A percentile compares a stretch with the other conserved stretches of the same genome.
These are phyloP conservation scores for Pseudogymnoascus sp. DNA, from an alignment of 2,329 filamentous ascomycete genomes.

Conservation along the genomic window DNA sequence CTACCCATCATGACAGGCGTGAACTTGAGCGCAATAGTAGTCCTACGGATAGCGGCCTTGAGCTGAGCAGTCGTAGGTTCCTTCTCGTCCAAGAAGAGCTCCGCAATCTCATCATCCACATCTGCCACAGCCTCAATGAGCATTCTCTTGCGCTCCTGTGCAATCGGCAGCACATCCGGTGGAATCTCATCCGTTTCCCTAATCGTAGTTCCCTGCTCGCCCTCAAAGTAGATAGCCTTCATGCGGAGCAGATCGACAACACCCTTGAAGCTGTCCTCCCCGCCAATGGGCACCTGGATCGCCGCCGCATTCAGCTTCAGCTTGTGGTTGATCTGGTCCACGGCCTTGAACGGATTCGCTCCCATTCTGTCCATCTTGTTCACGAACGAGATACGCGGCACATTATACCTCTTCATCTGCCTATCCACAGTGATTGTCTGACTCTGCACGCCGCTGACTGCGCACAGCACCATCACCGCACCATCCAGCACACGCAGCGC, in stretches of 20 bases:
- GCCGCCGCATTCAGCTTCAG: conserved; percentile 88
- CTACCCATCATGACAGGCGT: conserved; percentile 95
- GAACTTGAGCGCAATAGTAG: conserved; percentile 86
- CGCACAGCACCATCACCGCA: conserved; percentile 96
- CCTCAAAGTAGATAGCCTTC: conserved; percentile 90
- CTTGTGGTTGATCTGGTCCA: conserved; percentile 96
- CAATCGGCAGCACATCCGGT: conserved; percentile 65
- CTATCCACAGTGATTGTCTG: conserved; percentile 97
- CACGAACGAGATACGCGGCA: conserved; percentile 90
- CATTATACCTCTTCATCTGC: conserved; percentile 97
- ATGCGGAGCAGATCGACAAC: conserved; percentile 89
- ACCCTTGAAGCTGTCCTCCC: conserved; percentile 84
- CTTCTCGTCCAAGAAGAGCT: conserved; percentile 83
- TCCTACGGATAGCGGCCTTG: conserved; percentile 82
- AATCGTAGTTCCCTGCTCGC: conserved; percentile 69
- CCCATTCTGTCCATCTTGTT: conserved; percentile 99
- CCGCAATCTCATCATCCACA: conserved; percentile 95
- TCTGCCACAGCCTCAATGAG: conserved; percentile 94
- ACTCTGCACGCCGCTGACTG: conserved; percentile 92
- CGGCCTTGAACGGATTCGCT: conserved; percentile 93
- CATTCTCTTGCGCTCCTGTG: conserved; percentile 71
- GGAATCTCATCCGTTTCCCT: conserved; percentile 74
- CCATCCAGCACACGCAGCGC: conserved; percentile 91
- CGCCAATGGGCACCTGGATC: conserved; percentile 87
- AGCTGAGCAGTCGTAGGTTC: conserved; percentile 75